These are phyloP conservation scores for Wickerhamomyces sydowiorum DNA, from an alignment of 805 yeast species.

Conservation along the genomic window DNA sequence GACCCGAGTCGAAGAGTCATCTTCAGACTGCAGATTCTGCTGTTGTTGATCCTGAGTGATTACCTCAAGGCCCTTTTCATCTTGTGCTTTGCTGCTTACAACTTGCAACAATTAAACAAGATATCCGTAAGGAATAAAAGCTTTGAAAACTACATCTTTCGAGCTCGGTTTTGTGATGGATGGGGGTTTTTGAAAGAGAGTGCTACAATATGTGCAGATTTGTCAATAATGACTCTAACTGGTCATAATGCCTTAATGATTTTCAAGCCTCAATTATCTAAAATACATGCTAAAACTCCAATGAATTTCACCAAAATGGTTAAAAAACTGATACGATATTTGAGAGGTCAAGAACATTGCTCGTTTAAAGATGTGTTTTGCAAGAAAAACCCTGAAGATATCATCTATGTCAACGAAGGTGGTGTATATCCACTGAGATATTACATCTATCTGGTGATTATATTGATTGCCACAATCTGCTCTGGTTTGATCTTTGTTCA, in stretches of 20 bases:
- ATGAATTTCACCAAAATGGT: conserved; percentile 3
- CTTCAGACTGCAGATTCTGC: conserved; percentile 15
- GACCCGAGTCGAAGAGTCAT: conserved; percentile 15
- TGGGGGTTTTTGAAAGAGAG: conserved; percentile 13
- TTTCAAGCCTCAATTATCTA: conserved; percentile 10
- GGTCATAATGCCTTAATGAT: conserved; percentile 17
- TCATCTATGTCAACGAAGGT: conserved; percentile 14
- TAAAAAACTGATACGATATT: neutral
- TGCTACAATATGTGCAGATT: conserved; percentile 12
- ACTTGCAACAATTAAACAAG: neutral
- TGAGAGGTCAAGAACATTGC: neutral
- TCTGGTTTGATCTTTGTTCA: conserved; percentile 13
- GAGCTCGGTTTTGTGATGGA: conserved; percentile 11
- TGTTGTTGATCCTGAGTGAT: conserved; percentile 13
- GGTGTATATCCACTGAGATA: conserved; percentile 14
- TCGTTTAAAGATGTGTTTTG: neutral
- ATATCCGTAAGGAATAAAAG: too few relatives aligned
- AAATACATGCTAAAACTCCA: conserved; percentile 5
- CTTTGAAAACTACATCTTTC: conserved; percentile 1
- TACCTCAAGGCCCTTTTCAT: conserved; percentile 10
- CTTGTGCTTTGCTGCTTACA: neutral
- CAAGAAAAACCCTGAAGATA: neutral
- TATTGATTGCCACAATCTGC: neutral
- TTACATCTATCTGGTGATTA: neutral
- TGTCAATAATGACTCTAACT: conserved; percentile 13